Conservation (phyloP, 2,329 filamentous ascomycete genomes). For the Orbilia quercus region DNA sequence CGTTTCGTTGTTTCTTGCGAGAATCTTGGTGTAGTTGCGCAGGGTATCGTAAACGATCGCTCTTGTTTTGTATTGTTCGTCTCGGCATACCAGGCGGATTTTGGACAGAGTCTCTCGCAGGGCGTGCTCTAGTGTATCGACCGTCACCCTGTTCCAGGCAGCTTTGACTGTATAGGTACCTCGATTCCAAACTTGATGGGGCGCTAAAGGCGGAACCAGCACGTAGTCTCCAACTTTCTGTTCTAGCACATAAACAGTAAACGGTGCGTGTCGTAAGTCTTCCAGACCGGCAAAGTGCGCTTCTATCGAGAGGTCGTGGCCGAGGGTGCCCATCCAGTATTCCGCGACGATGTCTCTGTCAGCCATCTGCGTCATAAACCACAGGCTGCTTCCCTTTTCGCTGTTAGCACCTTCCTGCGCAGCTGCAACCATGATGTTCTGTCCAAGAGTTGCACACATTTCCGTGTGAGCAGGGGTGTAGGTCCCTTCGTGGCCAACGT, state of each 20-base stretch:
- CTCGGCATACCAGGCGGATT: conserved; percentile 88
- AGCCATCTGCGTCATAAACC: conserved; percentile 98
- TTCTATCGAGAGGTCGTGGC: conserved; percentile 96
- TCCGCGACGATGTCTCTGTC: conserved; percentile 90
- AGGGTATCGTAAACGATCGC: conserved; percentile 91
- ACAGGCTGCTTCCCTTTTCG: conserved; percentile 87
- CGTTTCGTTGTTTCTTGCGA: conserved; percentile 61
- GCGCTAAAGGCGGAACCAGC: conserved; percentile 88
- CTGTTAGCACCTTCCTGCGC: conserved; percentile 79
- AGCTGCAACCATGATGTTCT: conserved; percentile 98
- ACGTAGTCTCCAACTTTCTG: conserved; percentile 93
- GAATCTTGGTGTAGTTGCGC: conserved; percentile 75
- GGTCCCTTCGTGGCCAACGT: conserved; percentile 95
- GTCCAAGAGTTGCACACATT: conserved; percentile 95
- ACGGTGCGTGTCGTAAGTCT: conserved; percentile 93
- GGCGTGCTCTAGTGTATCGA: conserved; percentile 88
- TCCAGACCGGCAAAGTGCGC: conserved; percentile 96
- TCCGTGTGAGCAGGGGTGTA: conserved; percentile 95
- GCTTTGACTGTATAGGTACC: conserved; percentile 97
- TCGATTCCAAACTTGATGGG: conserved; percentile 98
- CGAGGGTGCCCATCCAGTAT: conserved; percentile 91
- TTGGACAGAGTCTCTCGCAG: conserved; percentile 87
- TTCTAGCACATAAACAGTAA: conserved; percentile 91
- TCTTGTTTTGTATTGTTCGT: conserved; percentile 99
- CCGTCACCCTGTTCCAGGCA: conserved; percentile 95